Base-by-base conservation (phyloP, 768 basidiomycete species). In the Suillus ampliporus region DNA sequence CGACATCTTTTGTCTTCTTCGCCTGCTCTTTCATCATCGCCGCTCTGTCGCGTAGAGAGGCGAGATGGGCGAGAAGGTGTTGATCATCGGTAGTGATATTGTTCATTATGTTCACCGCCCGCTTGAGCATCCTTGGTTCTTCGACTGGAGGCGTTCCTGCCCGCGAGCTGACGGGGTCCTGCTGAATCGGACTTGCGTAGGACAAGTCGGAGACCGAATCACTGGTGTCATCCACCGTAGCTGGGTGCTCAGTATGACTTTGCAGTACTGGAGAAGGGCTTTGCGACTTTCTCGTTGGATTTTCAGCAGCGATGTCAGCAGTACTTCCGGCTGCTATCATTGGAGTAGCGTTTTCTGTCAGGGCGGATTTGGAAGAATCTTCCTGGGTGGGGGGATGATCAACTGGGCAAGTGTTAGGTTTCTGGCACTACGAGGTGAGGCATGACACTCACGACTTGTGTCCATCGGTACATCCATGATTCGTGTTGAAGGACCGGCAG, bases 21-120 rank as follows among this genome's bases (percentile, higher is more conserved):
- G 65, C 72, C 41, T 60, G 67, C 38, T 67, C 65, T 34, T 65
- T 63, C 11, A 73, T 60, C 34, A 58, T 63, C 21, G 61, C 67
- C 15, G 70, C 74, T 6, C 48, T 57, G 10, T 70, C 64, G 3
- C 64, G 66, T 23, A 71, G 58, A 3, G 23, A 26, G 14, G 58
- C 37, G 3, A 51, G 61, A 37, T 67, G 53, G 1, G 52, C 44
- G 41, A 76, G 44, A 26, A 70, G 43, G 3, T 8, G 44, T 4
- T 61, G 37, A 31, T 76, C 72, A 19, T 69, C 59, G 1, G 17
- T 35, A 19, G 70, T 67, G 34, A 75, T 67, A 13, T 67, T 60
- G 40, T 46, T 64, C 70, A 77, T 77, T 47, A 76, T 69, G 5
- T 41, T 47, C 40, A 75, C 72, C 26, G 66, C 67, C 10, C 67